phyloP scores from a whole-genome alignment of 306 rosid species.

The Benincasa hispida region DNA sequence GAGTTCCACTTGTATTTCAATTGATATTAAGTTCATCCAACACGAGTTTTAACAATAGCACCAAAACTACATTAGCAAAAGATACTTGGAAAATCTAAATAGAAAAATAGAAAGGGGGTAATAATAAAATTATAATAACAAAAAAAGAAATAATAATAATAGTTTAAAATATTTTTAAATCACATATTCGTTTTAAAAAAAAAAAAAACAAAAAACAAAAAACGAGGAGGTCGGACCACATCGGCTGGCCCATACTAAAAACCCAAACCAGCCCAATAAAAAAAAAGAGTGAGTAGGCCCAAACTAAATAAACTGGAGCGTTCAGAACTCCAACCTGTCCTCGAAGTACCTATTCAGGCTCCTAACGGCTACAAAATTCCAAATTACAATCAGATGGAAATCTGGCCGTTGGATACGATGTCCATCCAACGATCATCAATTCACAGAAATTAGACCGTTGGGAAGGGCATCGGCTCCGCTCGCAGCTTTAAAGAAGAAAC shows the following conservation, averaged over 20 bases:
- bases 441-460: conserved; percentile 27
- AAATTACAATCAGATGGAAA: not conserved
- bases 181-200: too few relatives aligned
- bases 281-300: not conserved
- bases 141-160: too few relatives aligned
- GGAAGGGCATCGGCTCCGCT: conserved; percentile 6
- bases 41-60: too few relatives aligned
- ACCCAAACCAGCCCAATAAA: not conserved
- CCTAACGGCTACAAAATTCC: conserved; percentile 34
- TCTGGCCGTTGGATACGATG: conserved; percentile 13
- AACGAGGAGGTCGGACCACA: not conserved
- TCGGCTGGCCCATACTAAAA: not conserved
- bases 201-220: too few relatives aligned
- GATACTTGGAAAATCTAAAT: too few relatives aligned
- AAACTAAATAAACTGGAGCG: not conserved
- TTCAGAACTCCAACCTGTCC: not conserved
- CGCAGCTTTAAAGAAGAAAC: conserved; percentile 1
- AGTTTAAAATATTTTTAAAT: too few relatives aligned
- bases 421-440: conserved; percentile 19
- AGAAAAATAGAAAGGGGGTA: too few relatives aligned
- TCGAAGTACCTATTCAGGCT: conserved; percentile 4
- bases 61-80: too few relatives aligned
- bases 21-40: too few relatives aligned
- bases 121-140: too few relatives aligned
- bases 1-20: too few relatives aligned